Percentiles rank a stretch among this genome's conserved stretches.
Conservation (phyloP, 176 grass and related monocot species). For the Leersia perrieri region DNA sequence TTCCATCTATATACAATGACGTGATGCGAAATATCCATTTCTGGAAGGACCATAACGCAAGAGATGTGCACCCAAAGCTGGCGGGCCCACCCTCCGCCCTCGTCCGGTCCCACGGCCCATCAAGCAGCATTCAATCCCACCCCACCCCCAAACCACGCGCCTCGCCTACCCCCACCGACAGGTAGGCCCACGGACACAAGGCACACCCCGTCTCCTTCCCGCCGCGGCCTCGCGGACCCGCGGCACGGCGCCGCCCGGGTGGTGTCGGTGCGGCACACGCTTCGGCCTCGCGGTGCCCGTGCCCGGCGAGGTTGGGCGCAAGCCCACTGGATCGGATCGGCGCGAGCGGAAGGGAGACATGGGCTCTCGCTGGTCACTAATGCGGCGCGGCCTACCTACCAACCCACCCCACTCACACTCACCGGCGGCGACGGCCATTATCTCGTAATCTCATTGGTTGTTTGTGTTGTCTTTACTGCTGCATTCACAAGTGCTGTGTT, state of each 20-base stretch:
- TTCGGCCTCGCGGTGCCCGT: too few species aligned
- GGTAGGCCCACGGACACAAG: not conserved
- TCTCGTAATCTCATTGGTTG: not conserved
- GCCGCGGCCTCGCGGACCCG: too few species aligned
- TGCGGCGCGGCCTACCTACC: not conserved
- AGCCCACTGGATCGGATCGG: not conserved
- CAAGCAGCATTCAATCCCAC: not conserved
- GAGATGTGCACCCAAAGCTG: not conserved
- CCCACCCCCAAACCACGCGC: not conserved
- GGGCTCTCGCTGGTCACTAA: not conserved
- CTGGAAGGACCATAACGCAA: not conserved
- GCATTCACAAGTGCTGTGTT: not conserved
- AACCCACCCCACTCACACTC: not conserved
- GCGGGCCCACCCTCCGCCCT: not conserved
- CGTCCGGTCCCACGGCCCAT: not conserved
- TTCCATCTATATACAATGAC: too few species aligned
- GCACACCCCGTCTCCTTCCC: not conserved
- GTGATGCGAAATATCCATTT: not conserved
- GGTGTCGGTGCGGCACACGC: slow-evolving; percentile 29
- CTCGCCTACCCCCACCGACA: not conserved
- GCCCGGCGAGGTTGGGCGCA: slow-evolving; percentile 25
- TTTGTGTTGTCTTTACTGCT: not conserved
- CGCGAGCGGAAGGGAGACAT: not conserved
- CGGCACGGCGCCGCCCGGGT: too few species aligned
- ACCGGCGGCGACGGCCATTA: not conserved